Evolutionary conservation across 495 filamentous ascomycete species (phyloP).

Genomic region (Apiosordaria backusii): DNA sequence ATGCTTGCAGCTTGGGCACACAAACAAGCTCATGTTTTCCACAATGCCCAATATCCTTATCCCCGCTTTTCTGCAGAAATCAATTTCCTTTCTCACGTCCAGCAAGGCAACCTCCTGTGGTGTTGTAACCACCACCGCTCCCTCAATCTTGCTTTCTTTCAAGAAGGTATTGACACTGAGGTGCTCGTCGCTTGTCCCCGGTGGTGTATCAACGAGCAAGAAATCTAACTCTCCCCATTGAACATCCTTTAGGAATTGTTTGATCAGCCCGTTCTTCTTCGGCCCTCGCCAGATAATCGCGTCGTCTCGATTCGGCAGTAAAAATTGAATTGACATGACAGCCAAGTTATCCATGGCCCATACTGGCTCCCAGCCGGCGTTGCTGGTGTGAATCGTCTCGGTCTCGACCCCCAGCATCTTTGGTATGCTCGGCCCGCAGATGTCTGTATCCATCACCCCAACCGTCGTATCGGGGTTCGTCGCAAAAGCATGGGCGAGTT

Average conservation of each 20-base stretch:
- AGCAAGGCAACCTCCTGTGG: slow-evolving; percentile 91
- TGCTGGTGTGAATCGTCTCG: slow-evolving; percentile 85
- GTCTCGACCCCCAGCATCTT: slow-evolving; percentile 97
- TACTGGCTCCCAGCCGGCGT: slow-evolving; percentile 82
- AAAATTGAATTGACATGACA: slow-evolving; percentile 96
- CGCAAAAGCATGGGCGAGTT: slow-evolving; percentile 85
- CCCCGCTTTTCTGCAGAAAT: slow-evolving; percentile 93
- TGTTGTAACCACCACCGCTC: slow-evolving; percentile 88
- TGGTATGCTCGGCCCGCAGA: slow-evolving; percentile 89
- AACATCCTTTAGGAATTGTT: slow-evolving; percentile 94
- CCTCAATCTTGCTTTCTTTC: slow-evolving; percentile 85
- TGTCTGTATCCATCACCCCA: slow-evolving; percentile 95
- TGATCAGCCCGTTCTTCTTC: slow-evolving; percentile 98
- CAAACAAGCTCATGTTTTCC: slow-evolving; percentile 97
- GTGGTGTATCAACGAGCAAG: slow-evolving; percentile 89
- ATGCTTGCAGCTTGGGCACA: slow-evolving; percentile 83
- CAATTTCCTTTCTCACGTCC: slow-evolving; percentile 93
- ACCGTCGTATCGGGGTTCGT: slow-evolving; percentile 69
- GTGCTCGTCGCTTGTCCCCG: slow-evolving; percentile 93
- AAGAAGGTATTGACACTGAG: slow-evolving; percentile 83
- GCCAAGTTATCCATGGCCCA: slow-evolving; percentile 89
- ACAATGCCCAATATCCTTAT: slow-evolving; percentile 85
- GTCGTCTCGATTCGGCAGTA: slow-evolving; percentile 88
- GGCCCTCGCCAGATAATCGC: slow-evolving; percentile 96
- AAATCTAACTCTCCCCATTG: slow-evolving; percentile 96